Conservation (phyloP, 345 rosid genomes). For the Xanthoceras sorbifolium region DNA sequence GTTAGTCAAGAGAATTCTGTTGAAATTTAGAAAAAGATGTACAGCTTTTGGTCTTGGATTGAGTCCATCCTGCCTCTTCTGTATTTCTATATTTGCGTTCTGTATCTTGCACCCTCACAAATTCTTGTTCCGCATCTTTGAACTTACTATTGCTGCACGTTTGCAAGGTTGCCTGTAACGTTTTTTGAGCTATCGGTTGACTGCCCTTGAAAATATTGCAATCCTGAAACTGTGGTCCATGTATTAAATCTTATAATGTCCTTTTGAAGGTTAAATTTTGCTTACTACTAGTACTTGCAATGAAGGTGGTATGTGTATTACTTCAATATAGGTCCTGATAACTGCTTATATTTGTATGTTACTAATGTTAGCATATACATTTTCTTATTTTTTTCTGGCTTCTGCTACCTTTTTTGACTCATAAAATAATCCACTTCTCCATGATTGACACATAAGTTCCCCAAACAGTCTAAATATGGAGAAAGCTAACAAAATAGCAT, state of each 20-base stretch:
- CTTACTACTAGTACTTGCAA: not conserved
- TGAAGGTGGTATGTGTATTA: not conserved
- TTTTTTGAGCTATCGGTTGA: not conserved
- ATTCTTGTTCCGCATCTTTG: constrained; percentile 1
- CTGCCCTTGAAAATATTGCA: not conserved
- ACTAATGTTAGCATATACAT: not conserved
- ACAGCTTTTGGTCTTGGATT: not conserved
- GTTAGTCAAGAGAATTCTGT: not conserved
- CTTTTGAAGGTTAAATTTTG: not conserved
- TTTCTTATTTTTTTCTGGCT: not conserved
- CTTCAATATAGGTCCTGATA: not conserved
- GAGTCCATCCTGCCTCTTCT: not conserved
- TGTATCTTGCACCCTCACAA: constrained; percentile 5
- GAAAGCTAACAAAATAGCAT: not conserved
- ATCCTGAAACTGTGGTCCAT: not conserved
- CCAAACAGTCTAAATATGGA: not conserved
- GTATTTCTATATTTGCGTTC: not conserved
- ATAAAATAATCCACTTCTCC: not conserved
- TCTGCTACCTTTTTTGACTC: not conserved
- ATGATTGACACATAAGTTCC: not conserved
- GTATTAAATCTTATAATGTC: not conserved
- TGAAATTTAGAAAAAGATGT: not conserved
- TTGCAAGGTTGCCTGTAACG: not conserved
- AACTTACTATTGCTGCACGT: not conserved
- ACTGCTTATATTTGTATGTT: constrained; percentile 8